A percentile compares a stretch with the other conserved stretches of the same genome.
These are phyloP conservation scores for Delitschia confertaspora DNA, from an alignment of 495 filamentous ascomycete species.

Conservation along the genomic window DNA sequence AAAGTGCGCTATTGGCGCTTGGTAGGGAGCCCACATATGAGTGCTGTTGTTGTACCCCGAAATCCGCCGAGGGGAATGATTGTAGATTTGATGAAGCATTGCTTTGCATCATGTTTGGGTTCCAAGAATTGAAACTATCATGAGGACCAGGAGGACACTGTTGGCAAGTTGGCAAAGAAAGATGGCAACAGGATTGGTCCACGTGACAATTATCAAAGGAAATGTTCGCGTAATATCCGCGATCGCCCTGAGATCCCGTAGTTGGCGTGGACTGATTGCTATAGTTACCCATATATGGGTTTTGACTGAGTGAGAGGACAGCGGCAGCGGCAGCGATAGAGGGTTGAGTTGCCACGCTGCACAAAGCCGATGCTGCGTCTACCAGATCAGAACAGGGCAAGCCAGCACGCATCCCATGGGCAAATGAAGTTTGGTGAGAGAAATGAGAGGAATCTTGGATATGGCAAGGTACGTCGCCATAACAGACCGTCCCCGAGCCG, in stretches of 20 bases:
- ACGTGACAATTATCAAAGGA: slow-evolving; percentile 21
- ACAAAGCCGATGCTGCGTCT: slow-evolving; percentile 1
- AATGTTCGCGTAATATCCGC: slow-evolving; percentile 10
- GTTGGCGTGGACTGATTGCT: slow-evolving; percentile 4
- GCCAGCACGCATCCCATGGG: slow-evolving; percentile 6
- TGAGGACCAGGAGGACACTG: slow-evolving; percentile 1
- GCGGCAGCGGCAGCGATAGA: slow-evolving; percentile 13
- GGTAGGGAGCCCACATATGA: too few relatives aligned
- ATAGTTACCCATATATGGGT: slow-evolving; percentile 8
- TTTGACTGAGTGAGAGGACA: slow-evolving; percentile 12
- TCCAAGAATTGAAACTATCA: slow-evolving; percentile 8
- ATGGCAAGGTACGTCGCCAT: slow-evolving; percentile 17
- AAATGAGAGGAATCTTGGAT: slow-evolving; percentile 10
- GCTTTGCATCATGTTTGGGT: slow-evolving; percentile 1
- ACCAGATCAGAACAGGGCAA: slow-evolving; percentile 9
- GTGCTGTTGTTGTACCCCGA: slow-evolving; percentile 9
- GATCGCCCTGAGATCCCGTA: neutral
- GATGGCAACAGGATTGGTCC: slow-evolving; percentile 16
- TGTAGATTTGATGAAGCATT: slow-evolving; percentile 4
- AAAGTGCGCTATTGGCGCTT: neutral
- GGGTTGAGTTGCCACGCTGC: slow-evolving; percentile 2
- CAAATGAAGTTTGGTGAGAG: slow-evolving; percentile 4
- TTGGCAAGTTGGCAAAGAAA: neutral
- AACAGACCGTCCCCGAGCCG: slow-evolving; percentile 14
- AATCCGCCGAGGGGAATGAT: too few relatives aligned